Evolutionary conservation across 768 basidiomycete genomes (phyloP), one percentile per base, ranked within the genome.

Genomic region (Ephemerocybe angulata): DNA sequence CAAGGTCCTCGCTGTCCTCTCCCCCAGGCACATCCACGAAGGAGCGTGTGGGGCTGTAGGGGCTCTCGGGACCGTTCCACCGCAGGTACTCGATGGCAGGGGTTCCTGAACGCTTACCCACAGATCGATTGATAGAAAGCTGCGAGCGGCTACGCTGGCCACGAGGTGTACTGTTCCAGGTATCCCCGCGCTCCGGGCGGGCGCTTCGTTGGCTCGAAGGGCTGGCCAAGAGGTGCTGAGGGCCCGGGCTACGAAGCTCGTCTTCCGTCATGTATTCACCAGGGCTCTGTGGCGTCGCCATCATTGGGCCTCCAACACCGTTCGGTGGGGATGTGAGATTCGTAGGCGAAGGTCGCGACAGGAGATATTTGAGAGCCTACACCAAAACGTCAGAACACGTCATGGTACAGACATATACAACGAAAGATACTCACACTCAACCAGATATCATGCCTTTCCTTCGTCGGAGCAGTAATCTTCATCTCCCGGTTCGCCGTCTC

Each of bases 401-500:
- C 60, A 48, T 59, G 55, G 58, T 52, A 49, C 28, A 55, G 53
- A 37, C 35, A 53, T 55, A 29, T 12, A 53, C 24, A 6, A 28
- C 58, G 50, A 59, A 38, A 35, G 47, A 31, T 22, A 75, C 85
- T 56, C 69, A 94, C 93, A 70, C 86, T 89, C 51, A 93, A 76
- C 97, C 97, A 99, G 57, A 98, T 93, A 62, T 98, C 95, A 65
- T 99, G 97, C 52, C 95, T 80, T 60, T 98, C 97, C 67, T 91
- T 90, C 7, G 88, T 95, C 2, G 89, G 88, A 5, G 94, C 94
- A n/a, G 97, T 98, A 64, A 99, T 87, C 76, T 97, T 96, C 85
- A 98, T 97, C 72, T 99, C 97, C 55, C 96, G 81, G 58, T 93
- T 90, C 11, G 93, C 89, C 0, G 95, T 97, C 22, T 91, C 86